A percentile compares a stretch with the other conserved stretches of the same genome.
phyloP scores from a whole-genome alignment of 1,284 basidiomycete species.

The Chondrostereum purpureum region DNA sequence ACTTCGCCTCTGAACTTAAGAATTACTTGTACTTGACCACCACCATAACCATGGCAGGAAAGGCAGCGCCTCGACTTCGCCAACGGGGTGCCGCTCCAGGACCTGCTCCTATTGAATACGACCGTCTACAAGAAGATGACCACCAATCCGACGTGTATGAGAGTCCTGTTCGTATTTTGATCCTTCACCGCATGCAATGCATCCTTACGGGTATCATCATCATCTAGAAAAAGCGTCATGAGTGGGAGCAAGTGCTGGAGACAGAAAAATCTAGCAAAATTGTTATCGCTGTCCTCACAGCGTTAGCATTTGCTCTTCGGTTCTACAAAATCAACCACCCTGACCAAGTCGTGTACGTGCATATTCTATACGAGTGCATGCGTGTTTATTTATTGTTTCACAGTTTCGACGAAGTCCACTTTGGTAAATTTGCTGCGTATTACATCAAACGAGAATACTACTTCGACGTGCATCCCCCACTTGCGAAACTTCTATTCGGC shows the following conservation, averaged over 20 bases:
- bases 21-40: no score
- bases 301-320: conserved; percentile 72
- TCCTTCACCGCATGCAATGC: conserved; percentile 1
- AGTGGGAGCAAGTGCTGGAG: conserved; percentile 54
- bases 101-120: conserved; percentile 13
- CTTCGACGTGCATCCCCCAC: conserved; percentile 98
- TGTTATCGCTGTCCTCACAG: conserved; percentile 59
- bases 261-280: conserved; percentile 50
- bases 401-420: conserved; percentile 97
- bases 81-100: conserved; percentile 3
- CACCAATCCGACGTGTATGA: conserved; percentile 37
- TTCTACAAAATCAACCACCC: conserved; percentile 95
- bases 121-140: conserved; percentile 38
- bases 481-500: conserved; percentile 90
- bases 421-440: conserved; percentile 90
- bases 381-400: conserved; percentile 2
- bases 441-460: conserved; percentile 93
- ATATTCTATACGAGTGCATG: conserved; percentile 3
- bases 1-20: neutral
- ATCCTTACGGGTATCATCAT: conserved; percentile 2
- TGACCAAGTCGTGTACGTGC: conserved; percentile 85
- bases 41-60: neutral
- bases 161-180: conserved; percentile 31
- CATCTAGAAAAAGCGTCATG: conserved; percentile 52
- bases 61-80: neutral